These are phyloP conservation scores for Colletotrichum coccodes DNA, from an alignment of 2,329 filamentous ascomycete species.

Conservation along the genomic window DNA sequence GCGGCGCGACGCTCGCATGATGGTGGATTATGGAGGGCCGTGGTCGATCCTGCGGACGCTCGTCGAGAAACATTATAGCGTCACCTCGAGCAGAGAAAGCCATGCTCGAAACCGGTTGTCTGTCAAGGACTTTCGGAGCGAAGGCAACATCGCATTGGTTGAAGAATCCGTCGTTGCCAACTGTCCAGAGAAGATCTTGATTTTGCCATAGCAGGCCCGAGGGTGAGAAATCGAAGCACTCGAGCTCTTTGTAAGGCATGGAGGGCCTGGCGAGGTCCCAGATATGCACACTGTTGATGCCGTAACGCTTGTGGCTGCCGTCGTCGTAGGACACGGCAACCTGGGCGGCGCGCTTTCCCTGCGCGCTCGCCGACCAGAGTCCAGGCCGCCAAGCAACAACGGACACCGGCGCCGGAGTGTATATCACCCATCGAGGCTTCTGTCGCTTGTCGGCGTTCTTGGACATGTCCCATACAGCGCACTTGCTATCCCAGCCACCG, in stretches of 20 bases:
- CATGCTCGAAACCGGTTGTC: constrained; percentile 69
- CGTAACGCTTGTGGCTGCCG: constrained; percentile 61
- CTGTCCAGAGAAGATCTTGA: constrained; percentile 74
- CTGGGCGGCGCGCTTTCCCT: constrained; percentile 69
- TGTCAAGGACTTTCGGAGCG: constrained; percentile 71
- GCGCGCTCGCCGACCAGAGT: constrained; percentile 72
- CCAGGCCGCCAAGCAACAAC: constrained; percentile 72
- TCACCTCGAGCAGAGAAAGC: constrained; percentile 70
- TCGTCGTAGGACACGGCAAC: constrained; percentile 72
- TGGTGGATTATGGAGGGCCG: constrained; percentile 51
- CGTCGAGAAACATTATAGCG: constrained; percentile 70
- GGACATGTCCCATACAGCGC: constrained; percentile 74
- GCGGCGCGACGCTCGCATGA: constrained; percentile 43
- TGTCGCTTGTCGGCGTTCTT: constrained; percentile 69
- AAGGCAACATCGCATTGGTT: constrained; percentile 74
- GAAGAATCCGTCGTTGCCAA: constrained; percentile 69
- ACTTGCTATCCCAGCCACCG: constrained; percentile 69
- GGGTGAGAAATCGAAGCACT: constrained; percentile 68
- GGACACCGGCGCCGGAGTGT: constrained; percentile 68
- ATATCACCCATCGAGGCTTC: constrained; percentile 71
- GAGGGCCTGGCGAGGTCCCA: constrained; percentile 77
- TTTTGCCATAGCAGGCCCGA: constrained; percentile 71
- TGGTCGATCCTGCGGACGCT: constrained; percentile 58
- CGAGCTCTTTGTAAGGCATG: constrained; percentile 74
- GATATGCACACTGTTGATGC: constrained; percentile 69